Evolutionary conservation across 2,329 filamentous ascomycete genomes (phyloP).

Genomic region (Colletotrichum scovillei): DNA sequence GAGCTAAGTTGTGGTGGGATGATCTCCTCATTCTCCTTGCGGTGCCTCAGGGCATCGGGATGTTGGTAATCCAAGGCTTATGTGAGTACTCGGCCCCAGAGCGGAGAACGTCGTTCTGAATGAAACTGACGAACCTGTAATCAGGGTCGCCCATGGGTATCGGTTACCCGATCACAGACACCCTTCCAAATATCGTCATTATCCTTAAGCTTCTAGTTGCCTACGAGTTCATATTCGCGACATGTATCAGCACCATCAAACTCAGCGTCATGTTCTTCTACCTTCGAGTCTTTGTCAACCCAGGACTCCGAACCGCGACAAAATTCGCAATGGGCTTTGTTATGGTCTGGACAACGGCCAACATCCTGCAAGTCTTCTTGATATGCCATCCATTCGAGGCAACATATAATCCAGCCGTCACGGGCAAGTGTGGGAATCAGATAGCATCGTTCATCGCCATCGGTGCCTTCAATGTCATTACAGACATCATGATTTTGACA

Average conservation of each 20-base stretch:
- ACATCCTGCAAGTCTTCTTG: conserved; percentile 41
- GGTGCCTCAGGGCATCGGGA: conserved; percentile 44
- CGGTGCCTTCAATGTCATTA: conserved; percentile 51
- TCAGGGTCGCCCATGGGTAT: conserved; percentile 39
- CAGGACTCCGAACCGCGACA: conserved; percentile 43
- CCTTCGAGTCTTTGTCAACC: conserved; percentile 50
- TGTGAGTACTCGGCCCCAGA: conserved; percentile 39
- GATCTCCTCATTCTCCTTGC: conserved; percentile 50
- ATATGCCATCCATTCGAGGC: conserved; percentile 41
- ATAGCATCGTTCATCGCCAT: conserved; percentile 50
- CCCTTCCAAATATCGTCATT: conserved; percentile 39
- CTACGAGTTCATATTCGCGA: conserved; percentile 50
- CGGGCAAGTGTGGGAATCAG: conserved; percentile 48
- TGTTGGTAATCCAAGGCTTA: conserved; percentile 44
- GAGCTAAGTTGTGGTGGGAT: conserved; percentile 46
- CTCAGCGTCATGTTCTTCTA: conserved; percentile 55
- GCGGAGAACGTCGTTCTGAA: not conserved
- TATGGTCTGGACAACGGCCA: conserved; percentile 40
- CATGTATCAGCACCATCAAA: conserved; percentile 50
- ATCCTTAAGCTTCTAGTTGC: conserved; percentile 48
- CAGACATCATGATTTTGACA: conserved; percentile 49
- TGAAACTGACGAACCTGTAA: conserved; percentile 15
- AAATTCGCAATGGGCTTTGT: conserved; percentile 45
- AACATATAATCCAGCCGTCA: conserved; percentile 40
- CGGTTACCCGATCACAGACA: conserved; percentile 40